phyloP scores from a whole-genome alignment of 192 early-diverging fungal genomes.

The Spizellomyces sp. region DNA sequence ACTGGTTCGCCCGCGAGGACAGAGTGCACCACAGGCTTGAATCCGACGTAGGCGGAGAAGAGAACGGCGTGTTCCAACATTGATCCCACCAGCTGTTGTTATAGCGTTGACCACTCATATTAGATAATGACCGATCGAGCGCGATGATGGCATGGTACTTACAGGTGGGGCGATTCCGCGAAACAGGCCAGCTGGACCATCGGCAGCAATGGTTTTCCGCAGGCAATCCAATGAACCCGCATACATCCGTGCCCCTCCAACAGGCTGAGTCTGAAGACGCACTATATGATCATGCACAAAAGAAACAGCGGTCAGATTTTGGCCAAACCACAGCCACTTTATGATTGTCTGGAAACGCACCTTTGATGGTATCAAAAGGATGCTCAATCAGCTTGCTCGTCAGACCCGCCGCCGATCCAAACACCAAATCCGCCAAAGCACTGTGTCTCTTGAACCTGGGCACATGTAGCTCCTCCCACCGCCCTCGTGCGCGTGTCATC shows the following conservation, averaged over 20 bases:
- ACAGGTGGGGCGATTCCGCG: constrained; percentile 59
- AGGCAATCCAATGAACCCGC: constrained; percentile 81
- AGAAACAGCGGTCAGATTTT: too few species aligned
- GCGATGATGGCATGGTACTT: neutral
- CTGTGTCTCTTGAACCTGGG: neutral
- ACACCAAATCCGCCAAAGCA: constrained; percentile 11
- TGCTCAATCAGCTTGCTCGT: constrained; percentile 81
- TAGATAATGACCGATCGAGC: neutral
- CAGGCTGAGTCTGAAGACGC: constrained; percentile 82
- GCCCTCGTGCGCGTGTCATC: neutral
- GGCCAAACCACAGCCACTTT: too few species aligned
- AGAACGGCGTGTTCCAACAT: constrained; percentile 91
- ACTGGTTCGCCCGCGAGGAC: constrained; percentile 19
- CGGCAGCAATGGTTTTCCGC: constrained; percentile 67
- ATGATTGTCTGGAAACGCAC: neutral
- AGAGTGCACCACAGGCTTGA: constrained; percentile 72
- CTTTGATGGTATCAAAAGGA: constrained; percentile 85
- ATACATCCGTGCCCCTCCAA: constrained; percentile 54
- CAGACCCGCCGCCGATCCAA: constrained; percentile 14
- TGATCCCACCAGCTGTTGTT: constrained; percentile 75
- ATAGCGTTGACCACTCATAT: neutral
- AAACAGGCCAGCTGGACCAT: constrained; percentile 84
- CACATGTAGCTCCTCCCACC: neutral
- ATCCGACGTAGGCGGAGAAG: constrained; percentile 81
- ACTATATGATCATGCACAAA: constrained; percentile 41